Evolutionary conservation across 441 rosid species (phyloP).

Genomic region (Populus tomentosa): DNA sequence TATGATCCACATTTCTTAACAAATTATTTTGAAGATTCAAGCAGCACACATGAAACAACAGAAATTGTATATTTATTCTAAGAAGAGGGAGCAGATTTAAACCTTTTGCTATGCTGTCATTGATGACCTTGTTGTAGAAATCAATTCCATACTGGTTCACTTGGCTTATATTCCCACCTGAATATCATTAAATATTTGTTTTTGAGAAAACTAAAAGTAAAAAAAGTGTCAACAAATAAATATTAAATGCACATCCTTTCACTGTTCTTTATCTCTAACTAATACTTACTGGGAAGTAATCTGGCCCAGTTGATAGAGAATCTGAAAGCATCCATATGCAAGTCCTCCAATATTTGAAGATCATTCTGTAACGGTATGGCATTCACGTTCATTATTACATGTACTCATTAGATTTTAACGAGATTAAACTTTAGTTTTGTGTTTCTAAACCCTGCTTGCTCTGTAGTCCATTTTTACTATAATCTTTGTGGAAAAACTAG

Average conservation of each 20-base stretch:
- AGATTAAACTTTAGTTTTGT: no score
- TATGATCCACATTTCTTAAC: no score
- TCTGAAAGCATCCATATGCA: no score
- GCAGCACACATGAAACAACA: no score
- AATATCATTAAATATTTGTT: background rate
- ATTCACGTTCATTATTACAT: background rate
- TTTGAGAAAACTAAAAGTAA: background rate
- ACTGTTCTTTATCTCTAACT: background rate
- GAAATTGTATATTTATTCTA: background rate
- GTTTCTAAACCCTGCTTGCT: background rate
- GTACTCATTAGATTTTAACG: background rate
- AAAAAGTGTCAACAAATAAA: background rate
- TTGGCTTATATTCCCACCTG: background rate
- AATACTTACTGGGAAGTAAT: no score
- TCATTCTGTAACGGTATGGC: background rate
- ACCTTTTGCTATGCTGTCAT: constrained; percentile 39
- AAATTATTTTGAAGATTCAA: no score
- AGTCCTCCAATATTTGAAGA: background rate
- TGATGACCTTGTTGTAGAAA: constrained; percentile 29
- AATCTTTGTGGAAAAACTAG: background rate
- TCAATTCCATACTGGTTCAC: constrained; percentile 1
- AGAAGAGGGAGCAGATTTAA: background rate
- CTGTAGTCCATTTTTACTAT: background rate
- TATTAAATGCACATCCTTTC: background rate
- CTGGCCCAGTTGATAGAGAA: no score